Conservation (phyloP, 2,329 filamentous ascomycete species). For the Cladophialophora psammophila region DNA sequence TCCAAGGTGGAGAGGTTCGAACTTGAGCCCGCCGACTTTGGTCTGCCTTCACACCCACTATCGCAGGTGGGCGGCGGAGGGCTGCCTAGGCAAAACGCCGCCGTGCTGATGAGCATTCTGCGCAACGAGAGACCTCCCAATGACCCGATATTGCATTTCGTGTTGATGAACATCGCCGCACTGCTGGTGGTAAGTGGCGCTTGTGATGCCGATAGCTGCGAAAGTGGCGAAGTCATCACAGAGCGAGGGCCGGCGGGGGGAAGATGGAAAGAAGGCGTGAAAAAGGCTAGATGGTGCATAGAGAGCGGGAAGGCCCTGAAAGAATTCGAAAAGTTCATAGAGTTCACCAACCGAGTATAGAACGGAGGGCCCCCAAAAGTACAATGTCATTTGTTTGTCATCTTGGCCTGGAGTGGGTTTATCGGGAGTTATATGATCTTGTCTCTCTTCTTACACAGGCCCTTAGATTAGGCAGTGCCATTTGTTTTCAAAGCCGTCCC, state of each 20-base stretch:
- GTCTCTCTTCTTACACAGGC: background rate
- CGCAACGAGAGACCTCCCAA: constrained; percentile 74
- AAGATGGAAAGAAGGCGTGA: constrained; percentile 93
- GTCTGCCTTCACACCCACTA: constrained; percentile 76
- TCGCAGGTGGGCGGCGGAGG: constrained; percentile 82
- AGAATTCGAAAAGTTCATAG: constrained; percentile 83
- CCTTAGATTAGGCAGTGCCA: background rate
- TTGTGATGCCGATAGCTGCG: constrained; percentile 82
- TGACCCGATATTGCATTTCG: constrained; percentile 89
- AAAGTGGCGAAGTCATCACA: constrained; percentile 79
- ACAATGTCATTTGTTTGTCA: background rate
- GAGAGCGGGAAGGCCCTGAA: constrained; percentile 84
- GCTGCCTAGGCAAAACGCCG: constrained; percentile 84
- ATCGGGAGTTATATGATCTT: background rate
- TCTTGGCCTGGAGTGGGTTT: background rate
- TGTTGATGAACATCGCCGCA: constrained; percentile 91
- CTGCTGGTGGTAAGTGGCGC: constrained; percentile 85
- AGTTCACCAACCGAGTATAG: constrained; percentile 69
- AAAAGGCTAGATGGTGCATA: constrained; percentile 86
- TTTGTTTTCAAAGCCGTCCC: background rate
- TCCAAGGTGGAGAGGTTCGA: constrained; percentile 77
- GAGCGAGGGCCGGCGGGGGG: constrained; percentile 85
- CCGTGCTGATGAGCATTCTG: constrained; percentile 79
- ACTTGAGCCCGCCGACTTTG: constrained; percentile 85
- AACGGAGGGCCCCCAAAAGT: background rate